Percentiles rank a stretch among this genome's conserved stretches.
These are phyloP conservation scores for Trametes polyzona DNA, from an alignment of 1,284 basidiomycete genomes.

Conservation along the genomic window DNA sequence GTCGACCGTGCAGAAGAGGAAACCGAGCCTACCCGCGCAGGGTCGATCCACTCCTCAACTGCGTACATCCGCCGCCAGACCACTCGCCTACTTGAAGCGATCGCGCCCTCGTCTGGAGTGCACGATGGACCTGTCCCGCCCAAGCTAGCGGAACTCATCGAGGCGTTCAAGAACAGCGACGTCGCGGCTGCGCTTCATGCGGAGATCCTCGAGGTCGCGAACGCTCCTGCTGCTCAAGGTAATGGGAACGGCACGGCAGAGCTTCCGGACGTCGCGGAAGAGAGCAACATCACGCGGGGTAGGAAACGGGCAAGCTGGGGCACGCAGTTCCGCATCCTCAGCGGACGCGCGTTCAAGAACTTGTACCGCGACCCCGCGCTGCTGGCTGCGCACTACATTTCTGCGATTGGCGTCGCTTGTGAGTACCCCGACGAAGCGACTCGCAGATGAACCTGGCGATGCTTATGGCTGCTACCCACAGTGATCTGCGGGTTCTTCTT, in stretches of 20 bases:
- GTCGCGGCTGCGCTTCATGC: slow-evolving; percentile 65
- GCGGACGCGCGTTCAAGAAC: slow-evolving; percentile 98
- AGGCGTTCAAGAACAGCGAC: slow-evolving; percentile 70
- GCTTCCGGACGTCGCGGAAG: slow-evolving; percentile 66
- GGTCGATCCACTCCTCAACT: slow-evolving; percentile 50
- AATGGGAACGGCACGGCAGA: slow-evolving; percentile 43
- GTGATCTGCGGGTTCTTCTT: slow-evolving; percentile 86
- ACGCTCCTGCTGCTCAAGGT: slow-evolving; percentile 27
- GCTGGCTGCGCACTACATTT: slow-evolving; percentile 88
- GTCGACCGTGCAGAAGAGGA: slow-evolving; percentile 35
- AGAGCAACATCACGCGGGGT: slow-evolving; percentile 71
- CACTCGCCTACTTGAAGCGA: slow-evolving; percentile 73
- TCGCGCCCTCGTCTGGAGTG: slow-evolving; percentile 47
- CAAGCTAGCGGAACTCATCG: slow-evolving; percentile 76
- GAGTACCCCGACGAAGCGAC: too few species aligned
- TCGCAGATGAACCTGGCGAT: neutral
- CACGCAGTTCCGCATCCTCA: slow-evolving; percentile 92
- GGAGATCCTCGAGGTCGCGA: slow-evolving; percentile 57
- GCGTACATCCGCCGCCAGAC: slow-evolving; percentile 76
- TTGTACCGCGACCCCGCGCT: slow-evolving; percentile 93
- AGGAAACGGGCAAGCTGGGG: slow-evolving; percentile 85
- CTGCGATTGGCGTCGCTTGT: slow-evolving; percentile 84
- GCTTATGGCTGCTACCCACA: slow-evolving; percentile 31
- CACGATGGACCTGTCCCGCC: slow-evolving; percentile 54
- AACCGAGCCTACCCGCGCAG: slow-evolving; percentile 55